phyloP scores from a whole-genome alignment of 371 early-diverging fungal species.

The Zopfochytrium polystomum region DNA sequence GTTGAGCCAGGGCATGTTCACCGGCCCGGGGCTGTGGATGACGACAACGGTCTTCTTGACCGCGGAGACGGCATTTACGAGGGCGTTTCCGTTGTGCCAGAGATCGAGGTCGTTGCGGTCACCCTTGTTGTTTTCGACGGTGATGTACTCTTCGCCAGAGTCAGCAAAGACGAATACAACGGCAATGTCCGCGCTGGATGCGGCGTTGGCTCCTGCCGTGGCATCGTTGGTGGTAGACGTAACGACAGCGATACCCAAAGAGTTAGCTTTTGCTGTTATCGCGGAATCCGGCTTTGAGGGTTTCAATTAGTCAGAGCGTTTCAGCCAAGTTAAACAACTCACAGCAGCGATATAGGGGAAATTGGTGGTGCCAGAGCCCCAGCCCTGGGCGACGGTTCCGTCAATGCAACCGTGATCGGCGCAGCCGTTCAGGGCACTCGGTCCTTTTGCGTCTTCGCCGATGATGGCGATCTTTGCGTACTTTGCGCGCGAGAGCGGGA shows the following conservation, averaged over 20 bases:
- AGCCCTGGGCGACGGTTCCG: conserved; percentile 62
- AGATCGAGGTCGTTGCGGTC: conserved; percentile 55
- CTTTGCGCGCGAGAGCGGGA: conserved; percentile 33
- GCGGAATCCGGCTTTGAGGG: no score
- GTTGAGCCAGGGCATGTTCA: conserved; percentile 56
- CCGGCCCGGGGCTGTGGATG: conserved; percentile 56
- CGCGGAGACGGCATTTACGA: conserved; percentile 47
- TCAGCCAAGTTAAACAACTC: no score
- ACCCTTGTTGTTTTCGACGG: conserved; percentile 48
- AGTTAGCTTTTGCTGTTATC: no score
- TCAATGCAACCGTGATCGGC: no score
- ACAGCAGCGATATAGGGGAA: conserved; percentile 60
- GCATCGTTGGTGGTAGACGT: conserved; percentile 43
- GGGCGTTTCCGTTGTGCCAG: conserved; percentile 59
- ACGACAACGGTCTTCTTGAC: conserved; percentile 55
- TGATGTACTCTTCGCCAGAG: conserved; percentile 57
- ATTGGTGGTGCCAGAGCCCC: conserved; percentile 62
- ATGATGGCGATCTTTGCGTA: conserved; percentile 42
- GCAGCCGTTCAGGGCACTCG: conserved; percentile 21
- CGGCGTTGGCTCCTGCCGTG: conserved; percentile 35
- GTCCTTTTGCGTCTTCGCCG: conserved; percentile 50
- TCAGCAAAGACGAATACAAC: conserved; percentile 58
- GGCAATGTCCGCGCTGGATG: conserved; percentile 49
- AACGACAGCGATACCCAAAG: conserved; percentile 37
- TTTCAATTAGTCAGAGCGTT: not conserved